Conservation (phyloP, 495 filamentous ascomycete genomes). For the Hypoxylon crocopeplum region DNA sequence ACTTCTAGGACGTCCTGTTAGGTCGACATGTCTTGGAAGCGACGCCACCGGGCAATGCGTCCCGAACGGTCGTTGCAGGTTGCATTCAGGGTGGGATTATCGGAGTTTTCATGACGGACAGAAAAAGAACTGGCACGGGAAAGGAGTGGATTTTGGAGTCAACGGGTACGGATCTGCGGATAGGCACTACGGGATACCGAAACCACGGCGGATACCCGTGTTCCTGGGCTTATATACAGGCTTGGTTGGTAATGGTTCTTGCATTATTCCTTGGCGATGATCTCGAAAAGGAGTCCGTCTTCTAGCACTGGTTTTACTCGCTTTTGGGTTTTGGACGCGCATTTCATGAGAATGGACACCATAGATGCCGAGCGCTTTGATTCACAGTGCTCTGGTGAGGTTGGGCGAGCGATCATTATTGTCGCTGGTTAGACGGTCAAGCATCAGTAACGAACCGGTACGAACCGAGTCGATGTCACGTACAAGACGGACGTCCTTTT, state of each 20-base stretch:
- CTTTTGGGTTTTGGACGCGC: too few relatives aligned
- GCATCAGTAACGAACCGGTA: too few relatives aligned
- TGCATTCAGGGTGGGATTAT: not conserved
- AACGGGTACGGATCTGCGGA: constrained; percentile 21
- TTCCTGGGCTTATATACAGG: constrained; percentile 5
- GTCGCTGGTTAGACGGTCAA: too few relatives aligned
- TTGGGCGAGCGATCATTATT: too few relatives aligned
- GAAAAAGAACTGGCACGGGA: constrained; percentile 7
- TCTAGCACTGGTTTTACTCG: not conserved
- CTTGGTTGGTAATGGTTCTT: not conserved
- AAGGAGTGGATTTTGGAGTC: constrained; percentile 29
- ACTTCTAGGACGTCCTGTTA: not conserved
- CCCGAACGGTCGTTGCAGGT: constrained; percentile 3
- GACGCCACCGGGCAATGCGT: not conserved
- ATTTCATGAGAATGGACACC: too few relatives aligned
- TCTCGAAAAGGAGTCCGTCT: not conserved
- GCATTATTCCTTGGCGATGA: not conserved
- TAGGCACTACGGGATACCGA: constrained; percentile 21
- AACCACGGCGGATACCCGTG: not conserved
- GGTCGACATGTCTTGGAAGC: not conserved
- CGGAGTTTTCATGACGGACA: constrained; percentile 3
- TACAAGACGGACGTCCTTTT: too few relatives aligned
- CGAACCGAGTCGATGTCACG: too few relatives aligned
- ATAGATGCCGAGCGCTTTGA: too few relatives aligned
- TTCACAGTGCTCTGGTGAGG: too few relatives aligned